Evolutionary conservation across 257 asterid genomes (phyloP).

Genomic region (Fraxinus excelsior): DNA sequence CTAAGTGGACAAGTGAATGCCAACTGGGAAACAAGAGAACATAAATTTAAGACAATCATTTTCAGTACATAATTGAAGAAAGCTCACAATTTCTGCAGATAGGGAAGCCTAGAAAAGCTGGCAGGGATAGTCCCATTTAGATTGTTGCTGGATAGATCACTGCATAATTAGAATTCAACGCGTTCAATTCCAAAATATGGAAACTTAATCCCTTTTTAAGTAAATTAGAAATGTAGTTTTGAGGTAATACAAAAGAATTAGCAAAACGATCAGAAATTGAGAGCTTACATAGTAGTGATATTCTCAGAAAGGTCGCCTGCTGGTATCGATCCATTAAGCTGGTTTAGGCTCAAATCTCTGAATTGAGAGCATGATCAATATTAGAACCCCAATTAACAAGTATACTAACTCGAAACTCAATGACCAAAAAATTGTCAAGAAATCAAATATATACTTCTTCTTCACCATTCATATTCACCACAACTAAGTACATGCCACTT

Average conservation of each 20-base stretch:
- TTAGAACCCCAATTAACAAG: constrained; percentile 8
- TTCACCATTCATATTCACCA: neutral
- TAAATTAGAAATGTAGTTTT: neutral
- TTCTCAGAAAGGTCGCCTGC: constrained; percentile 55
- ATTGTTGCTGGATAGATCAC: constrained; percentile 48
- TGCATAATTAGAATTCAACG: constrained; percentile 14
- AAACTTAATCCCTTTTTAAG: neutral
- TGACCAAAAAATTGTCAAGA: neutral
- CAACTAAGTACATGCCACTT: neutral
- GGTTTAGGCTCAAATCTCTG: constrained; percentile 88
- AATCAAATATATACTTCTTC: constrained; percentile 5
- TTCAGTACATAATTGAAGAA: neutral
- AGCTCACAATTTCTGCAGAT: constrained; percentile 52
- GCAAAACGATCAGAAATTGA: constrained; percentile 17
- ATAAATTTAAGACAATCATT: neutral
- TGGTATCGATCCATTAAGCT: constrained; percentile 76
- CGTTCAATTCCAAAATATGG: neutral
- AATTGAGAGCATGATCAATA: constrained; percentile 19
- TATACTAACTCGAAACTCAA: neutral
- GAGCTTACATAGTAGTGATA: constrained; percentile 80
- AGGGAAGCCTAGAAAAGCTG: constrained; percentile 45
- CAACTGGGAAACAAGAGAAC: neutral
- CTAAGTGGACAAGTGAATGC: neutral
- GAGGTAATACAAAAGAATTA: constrained; percentile 4
- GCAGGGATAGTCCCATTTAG: constrained; percentile 50